Percentiles rank a stretch among this genome's conserved stretches.
phyloP scores from a whole-genome alignment of 1,284 basidiomycete genomes.

The Papiliotrema terrestris region DNA sequence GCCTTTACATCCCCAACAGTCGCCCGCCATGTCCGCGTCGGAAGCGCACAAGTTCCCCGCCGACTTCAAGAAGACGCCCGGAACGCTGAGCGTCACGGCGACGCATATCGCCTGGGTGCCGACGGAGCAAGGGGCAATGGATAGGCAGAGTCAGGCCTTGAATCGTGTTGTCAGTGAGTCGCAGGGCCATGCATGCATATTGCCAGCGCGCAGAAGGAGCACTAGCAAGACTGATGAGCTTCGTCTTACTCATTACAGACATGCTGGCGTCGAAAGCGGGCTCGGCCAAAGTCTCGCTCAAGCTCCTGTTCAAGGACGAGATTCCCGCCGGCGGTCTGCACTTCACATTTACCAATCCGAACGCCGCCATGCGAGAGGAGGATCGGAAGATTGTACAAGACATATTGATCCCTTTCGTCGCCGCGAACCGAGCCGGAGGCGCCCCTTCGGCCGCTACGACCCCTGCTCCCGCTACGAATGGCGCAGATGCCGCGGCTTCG shows the following conservation, averaged over 20 bases:
- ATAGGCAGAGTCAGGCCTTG: constrained; percentile 44
- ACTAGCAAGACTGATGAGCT: too few relatives aligned
- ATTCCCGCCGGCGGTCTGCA: constrained; percentile 41
- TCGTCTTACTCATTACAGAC: constrained; percentile 20
- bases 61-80: constrained; percentile 44
- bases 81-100: constrained; percentile 39
- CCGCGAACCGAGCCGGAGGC: constrained; percentile 27
- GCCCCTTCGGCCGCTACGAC: constrained; percentile 8
- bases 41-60: constrained; percentile 24
- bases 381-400: constrained; percentile 45
- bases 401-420: constrained; percentile 42
- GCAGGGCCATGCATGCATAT: not conserved
- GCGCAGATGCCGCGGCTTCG: not conserved
- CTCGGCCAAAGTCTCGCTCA: constrained; percentile 36
- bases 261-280: constrained; percentile 47
- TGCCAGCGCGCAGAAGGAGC: too few relatives aligned
- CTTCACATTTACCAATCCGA: constrained; percentile 41
- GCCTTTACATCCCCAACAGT: too few relatives aligned
- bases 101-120: constrained; percentile 45
- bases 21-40: constrained; percentile 1
- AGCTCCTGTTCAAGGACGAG: constrained; percentile 45
- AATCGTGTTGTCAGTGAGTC: constrained; percentile 40
- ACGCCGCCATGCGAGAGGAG: constrained; percentile 13
- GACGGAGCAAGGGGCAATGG: constrained; percentile 31
- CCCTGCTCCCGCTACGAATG: constrained; percentile 2